A percentile compares a stretch with the other conserved stretches of the same genome.
These are phyloP conservation scores for Cardamine occulta DNA, from an alignment of 345 rosid species.

Conservation along the genomic window DNA sequence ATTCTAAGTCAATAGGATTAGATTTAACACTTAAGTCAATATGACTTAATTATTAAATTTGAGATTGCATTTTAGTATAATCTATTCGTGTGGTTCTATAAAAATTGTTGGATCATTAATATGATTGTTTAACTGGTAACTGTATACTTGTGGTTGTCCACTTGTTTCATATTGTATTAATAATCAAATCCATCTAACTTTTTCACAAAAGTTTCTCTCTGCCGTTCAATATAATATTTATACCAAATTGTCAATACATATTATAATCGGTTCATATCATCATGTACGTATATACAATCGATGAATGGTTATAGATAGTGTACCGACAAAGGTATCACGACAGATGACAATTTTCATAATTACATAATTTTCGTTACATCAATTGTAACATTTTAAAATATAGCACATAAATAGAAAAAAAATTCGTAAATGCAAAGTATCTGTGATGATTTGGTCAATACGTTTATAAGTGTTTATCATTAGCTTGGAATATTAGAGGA, in stretches of 20 bases:
- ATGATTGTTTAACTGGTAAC: conserved; percentile 43
- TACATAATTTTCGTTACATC: neutral
- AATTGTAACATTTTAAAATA: neutral
- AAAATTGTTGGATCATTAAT: conserved; percentile 27
- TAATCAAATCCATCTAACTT: conserved; percentile 39
- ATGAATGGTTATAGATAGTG: conserved; percentile 27
- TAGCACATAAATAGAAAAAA: no score
- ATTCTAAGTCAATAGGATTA: neutral
- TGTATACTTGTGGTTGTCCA: conserved; percentile 43
- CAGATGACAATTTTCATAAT: conserved; percentile 11
- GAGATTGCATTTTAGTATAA: conserved; percentile 16
- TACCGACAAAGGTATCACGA: conserved; percentile 37
- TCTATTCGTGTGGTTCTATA: neutral
- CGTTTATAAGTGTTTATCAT: no score
- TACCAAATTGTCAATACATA: conserved; percentile 12
- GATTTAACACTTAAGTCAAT: neutral
- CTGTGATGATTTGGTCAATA: no score
- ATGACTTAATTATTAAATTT: neutral
- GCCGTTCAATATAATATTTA: conserved; percentile 22
- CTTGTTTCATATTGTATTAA: conserved; percentile 4
- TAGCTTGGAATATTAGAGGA: no score
- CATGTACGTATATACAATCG: neutral
- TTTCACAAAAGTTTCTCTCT: conserved; percentile 23
- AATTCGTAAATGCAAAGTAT: no score
- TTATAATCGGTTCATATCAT: neutral